Conservation (phyloP, 1,139 yeast genomes). For the Candida buenavistaensis region DNA sequence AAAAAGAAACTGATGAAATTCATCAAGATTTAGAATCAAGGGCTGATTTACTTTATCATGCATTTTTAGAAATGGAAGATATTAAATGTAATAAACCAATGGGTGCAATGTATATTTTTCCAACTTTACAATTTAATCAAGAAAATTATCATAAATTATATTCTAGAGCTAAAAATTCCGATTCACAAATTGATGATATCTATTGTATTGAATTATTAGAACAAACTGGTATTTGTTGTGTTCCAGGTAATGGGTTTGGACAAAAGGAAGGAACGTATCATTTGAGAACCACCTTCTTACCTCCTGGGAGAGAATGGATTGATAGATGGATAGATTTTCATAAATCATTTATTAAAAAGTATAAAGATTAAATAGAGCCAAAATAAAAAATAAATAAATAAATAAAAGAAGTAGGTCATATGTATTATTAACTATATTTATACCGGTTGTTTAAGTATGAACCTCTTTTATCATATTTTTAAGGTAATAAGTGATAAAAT, state of each 20-base stretch:
- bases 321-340: slow-evolving; percentile 77
- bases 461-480: too few species aligned
- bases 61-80: slow-evolving; percentile 77
- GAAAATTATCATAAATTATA: slow-evolving; percentile 51
- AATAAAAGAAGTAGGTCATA: too few species aligned
- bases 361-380: slow-evolving; percentile 26
- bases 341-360: slow-evolving; percentile 61
- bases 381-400: too few species aligned
- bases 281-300: slow-evolving; percentile 91
- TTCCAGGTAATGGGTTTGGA: slow-evolving; percentile 97
- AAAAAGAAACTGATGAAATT: slow-evolving; percentile 59
- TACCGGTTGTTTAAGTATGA: too few species aligned
- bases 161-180: slow-evolving; percentile 55
- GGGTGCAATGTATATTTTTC: slow-evolving; percentile 98
- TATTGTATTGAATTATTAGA: slow-evolving; percentile 84
- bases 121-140: slow-evolving; percentile 63
- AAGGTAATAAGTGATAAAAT: too few species aligned
- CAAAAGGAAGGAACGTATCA: slow-evolving; percentile 88
- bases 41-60: slow-evolving; percentile 61
- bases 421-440: too few species aligned
- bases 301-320: slow-evolving; percentile 93
- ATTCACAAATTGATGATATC: slow-evolving; percentile 73
- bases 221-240: slow-evolving; percentile 93
- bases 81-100: slow-evolving; percentile 82
- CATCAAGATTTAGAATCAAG: slow-evolving; percentile 63